Conservation (phyloP, 192 early-diverging fungal species). For the Oehlia diaphana region DNA sequence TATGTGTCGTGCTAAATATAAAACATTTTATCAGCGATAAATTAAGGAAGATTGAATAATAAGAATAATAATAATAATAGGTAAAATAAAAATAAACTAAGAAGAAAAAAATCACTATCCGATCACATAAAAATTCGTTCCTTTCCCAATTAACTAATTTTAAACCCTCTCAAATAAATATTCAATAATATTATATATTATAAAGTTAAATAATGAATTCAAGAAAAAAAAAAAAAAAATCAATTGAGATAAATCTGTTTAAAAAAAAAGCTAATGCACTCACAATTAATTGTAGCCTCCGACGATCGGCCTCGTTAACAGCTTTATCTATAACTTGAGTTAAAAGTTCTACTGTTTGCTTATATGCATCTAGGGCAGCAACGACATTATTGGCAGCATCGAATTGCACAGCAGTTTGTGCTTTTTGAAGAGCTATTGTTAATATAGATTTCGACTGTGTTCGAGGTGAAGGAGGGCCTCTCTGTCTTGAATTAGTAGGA, state of each 20-base stretch:
- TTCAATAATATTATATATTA: background rate
- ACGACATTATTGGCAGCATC: conserved; percentile 27
- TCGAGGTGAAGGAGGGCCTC: conserved; percentile 23
- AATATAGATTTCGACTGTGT: conserved; percentile 33
- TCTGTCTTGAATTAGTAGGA: background rate
- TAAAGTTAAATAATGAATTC: background rate
- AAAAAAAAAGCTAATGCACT: conserved; percentile 2
- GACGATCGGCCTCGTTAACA: conserved; percentile 27
- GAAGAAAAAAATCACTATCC: background rate
- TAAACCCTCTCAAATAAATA: background rate
- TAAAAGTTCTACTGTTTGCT: conserved; percentile 24
- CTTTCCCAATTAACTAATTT: background rate
- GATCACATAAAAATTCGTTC: too few relatives aligned
- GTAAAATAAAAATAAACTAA: background rate
- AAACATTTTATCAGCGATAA: background rate
- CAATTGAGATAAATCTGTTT: background rate
- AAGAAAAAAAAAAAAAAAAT: background rate
- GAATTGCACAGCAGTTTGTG: conserved; percentile 26
- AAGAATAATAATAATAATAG: background rate
- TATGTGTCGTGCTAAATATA: conserved; percentile 26
- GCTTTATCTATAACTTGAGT: conserved; percentile 29
- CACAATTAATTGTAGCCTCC: conserved; percentile 29
- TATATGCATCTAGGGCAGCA: conserved; percentile 29
- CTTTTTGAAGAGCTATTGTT: conserved; percentile 31
- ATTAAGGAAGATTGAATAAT: background rate